These are phyloP conservation scores for Rhizopus arrhizus DNA, from an alignment of 371 early-diverging fungal species.

Conservation along the genomic window DNA sequence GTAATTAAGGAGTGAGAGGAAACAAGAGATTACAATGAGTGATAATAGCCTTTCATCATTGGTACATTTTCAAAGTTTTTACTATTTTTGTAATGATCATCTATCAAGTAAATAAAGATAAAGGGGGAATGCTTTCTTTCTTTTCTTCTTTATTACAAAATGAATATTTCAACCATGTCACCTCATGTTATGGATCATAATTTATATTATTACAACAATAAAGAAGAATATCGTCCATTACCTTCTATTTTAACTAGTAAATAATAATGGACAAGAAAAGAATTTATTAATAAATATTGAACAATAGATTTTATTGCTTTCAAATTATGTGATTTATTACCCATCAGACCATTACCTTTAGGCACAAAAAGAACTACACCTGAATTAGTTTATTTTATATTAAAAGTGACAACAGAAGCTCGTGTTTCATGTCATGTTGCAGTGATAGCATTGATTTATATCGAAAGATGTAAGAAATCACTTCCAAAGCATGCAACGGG, in stretches of 20 bases:
- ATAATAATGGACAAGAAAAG: neutral
- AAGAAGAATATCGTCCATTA: slow-evolving; percentile 15
- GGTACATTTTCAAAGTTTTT: slow-evolving; percentile 1
- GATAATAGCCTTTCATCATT: neutral
- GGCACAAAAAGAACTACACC: slow-evolving; percentile 29
- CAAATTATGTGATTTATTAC: slow-evolving; percentile 36
- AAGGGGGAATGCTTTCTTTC: neutral
- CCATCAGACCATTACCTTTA: slow-evolving; percentile 25
- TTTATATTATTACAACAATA: neutral
- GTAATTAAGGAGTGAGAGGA: too few species aligned
- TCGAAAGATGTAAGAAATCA: slow-evolving; percentile 34
- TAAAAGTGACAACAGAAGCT: slow-evolving; percentile 29
- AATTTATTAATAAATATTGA: neutral
- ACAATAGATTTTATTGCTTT: slow-evolving; percentile 32
- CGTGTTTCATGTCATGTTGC: slow-evolving; percentile 37
- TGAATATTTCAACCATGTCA: slow-evolving; percentile 4
- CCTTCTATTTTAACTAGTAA: slow-evolving; percentile 26
- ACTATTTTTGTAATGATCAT: neutral
- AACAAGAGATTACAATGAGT: neutral
- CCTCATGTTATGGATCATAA: neutral
- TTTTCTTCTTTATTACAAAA: neutral
- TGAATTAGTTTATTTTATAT: slow-evolving; percentile 35
- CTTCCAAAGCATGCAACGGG: slow-evolving; percentile 39
- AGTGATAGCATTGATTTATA: slow-evolving; percentile 35
- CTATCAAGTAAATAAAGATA: neutral